A percentile compares a stretch with the other conserved stretches of the same genome.
These are phyloP conservation scores for Colletotrichum sp. DNA, from an alignment of 2,329 filamentous ascomycete species.

Conservation along the genomic window DNA sequence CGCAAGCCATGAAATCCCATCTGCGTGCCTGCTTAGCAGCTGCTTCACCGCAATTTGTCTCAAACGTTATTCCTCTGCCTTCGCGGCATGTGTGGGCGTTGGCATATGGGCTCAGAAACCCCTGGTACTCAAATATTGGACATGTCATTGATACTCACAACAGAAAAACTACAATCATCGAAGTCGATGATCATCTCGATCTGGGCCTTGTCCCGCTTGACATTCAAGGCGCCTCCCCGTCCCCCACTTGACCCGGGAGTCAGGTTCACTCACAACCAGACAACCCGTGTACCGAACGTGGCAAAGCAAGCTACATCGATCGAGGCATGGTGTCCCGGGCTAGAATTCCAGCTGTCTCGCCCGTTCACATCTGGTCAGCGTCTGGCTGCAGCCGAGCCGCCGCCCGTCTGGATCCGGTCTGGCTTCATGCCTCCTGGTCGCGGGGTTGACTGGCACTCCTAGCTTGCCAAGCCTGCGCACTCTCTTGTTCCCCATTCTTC, in stretches of 20 bases:
- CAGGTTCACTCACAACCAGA: background rate
- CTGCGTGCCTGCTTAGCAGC: background rate
- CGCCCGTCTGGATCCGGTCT: conserved; percentile 9
- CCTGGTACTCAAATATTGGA: background rate
- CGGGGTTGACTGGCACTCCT: background rate
- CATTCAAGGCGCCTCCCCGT: background rate
- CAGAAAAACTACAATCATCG: background rate
- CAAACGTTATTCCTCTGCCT: background rate
- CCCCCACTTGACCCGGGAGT: background rate
- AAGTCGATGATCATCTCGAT: background rate
- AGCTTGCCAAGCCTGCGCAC: background rate
- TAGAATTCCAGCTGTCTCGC: background rate
- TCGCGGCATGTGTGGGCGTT: background rate
- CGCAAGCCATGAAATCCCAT: background rate
- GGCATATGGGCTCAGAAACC: background rate
- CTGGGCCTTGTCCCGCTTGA: background rate
- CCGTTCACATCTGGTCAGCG: background rate
- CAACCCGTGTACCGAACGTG: background rate
- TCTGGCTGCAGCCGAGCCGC: background rate
- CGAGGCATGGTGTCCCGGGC: background rate
- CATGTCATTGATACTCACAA: background rate
- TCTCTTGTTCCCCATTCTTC: background rate
- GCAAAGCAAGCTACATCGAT: background rate
- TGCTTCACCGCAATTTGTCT: background rate
- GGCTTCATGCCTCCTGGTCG: background rate